Evolutionary conservation across 177 flowering plant genomes (phyloP).

Genomic region (Tripterygium wilfordii): DNA sequence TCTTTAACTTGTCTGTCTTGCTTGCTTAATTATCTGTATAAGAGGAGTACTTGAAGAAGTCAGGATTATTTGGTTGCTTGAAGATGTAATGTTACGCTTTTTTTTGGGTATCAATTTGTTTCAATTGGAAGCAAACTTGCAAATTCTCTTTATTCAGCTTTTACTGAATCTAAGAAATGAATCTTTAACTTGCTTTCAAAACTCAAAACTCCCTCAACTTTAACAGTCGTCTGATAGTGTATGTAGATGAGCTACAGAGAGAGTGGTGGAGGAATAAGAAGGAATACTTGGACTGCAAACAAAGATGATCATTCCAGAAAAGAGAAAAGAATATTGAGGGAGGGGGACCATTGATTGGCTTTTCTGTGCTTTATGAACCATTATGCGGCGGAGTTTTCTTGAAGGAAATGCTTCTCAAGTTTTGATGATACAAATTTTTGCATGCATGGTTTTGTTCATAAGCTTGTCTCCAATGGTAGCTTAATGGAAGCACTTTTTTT

Average conservation of each 20-base stretch:
- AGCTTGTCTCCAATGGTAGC: no score
- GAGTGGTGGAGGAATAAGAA: no score
- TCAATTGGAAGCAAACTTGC: conserved; percentile 37
- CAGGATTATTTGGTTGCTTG: conserved; percentile 49
- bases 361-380: background rate
- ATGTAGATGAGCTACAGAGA: no score
- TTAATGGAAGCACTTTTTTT: background rate
- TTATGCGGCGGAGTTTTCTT: conserved; percentile 11
- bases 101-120: conserved; percentile 36
- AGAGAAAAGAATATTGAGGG: background rate
- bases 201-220: conserved; percentile 19
- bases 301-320: no score
- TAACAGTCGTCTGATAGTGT: no score
- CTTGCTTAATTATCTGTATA: no score
- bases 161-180: conserved; percentile 20
- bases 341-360: background rate
- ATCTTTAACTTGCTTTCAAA: conserved; percentile 44
- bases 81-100: conserved; percentile 20
- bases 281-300: no score
- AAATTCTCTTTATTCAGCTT: conserved; percentile 12
- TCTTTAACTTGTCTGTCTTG: no score
- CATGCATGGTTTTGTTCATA: no score
- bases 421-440: conserved; percentile 4
- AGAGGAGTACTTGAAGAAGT: no score
- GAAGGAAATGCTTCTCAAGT: conserved; percentile 8